A percentile compares a stretch with the other conserved stretches of the same genome.
Evolutionary conservation across 257 asterid species (phyloP).

Genomic region (Lavandula angustifolia): DNA sequence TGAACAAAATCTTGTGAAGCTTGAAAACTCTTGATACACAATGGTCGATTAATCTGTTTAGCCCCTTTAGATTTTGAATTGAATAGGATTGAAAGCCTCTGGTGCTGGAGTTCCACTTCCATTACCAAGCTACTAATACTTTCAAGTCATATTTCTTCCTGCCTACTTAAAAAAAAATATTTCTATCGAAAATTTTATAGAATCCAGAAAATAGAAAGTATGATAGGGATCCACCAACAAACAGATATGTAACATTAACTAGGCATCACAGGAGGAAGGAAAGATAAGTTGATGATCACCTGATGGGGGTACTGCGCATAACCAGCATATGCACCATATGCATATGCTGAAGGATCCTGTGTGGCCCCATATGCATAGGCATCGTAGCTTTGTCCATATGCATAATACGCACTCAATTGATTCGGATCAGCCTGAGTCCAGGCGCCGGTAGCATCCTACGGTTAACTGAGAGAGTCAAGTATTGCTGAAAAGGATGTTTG

Average conservation of each 20-base stretch:
- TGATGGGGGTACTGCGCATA: constrained; percentile 78
- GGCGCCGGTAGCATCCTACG: constrained; percentile 62
- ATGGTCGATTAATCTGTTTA: neutral
- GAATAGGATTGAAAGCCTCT: neutral
- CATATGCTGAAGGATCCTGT: constrained; percentile 82
- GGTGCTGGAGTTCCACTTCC: constrained; percentile 10
- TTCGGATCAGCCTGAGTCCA: constrained; percentile 90
- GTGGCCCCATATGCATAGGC: constrained; percentile 81
- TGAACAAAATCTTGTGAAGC: constrained; percentile 1
- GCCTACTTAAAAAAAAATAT: constrained; percentile 1
- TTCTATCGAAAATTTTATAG: neutral
- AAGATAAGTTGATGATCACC: constrained; percentile 39
- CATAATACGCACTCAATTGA: constrained; percentile 84
- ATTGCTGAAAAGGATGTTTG: constrained; percentile 13
- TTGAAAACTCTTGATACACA: neutral
- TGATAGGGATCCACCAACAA: too few relatives aligned
- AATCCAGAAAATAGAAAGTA: neutral
- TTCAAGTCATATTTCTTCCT: neutral
- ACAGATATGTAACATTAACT: neutral
- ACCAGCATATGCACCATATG: constrained; percentile 86
- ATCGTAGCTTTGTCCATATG: constrained; percentile 94
- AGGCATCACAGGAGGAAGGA: constrained; percentile 6
- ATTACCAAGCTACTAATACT: neutral
- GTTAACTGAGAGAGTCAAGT: constrained; percentile 24
- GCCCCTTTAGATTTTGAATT: neutral